These are phyloP conservation scores for Oryza nivara DNA, from an alignment of 176 grass and related monocot species.

Conservation along the genomic window DNA sequence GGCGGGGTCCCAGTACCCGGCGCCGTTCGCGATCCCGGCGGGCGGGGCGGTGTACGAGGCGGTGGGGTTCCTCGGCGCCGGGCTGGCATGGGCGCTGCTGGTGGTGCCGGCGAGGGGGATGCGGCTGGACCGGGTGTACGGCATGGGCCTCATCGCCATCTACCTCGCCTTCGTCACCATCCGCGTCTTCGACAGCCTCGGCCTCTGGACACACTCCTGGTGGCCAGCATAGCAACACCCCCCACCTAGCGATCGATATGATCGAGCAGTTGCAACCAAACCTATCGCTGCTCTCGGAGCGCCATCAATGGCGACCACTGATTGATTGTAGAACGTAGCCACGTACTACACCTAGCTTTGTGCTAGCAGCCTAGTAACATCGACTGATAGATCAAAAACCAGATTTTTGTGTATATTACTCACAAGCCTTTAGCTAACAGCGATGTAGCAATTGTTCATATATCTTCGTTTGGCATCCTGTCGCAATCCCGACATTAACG, in stretches of 20 bases:
- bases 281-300: not conserved
- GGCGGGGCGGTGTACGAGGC: slow-evolving; percentile 67
- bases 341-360: not conserved
- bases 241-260: not conserved
- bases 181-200: slow-evolving; percentile 55
- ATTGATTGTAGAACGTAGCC: not conserved
- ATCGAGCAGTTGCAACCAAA: not conserved
- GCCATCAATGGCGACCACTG: not conserved
- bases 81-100: slow-evolving; percentile 69
- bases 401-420: not conserved
- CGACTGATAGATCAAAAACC: not conserved
- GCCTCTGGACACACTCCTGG: slow-evolving; percentile 27
- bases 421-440: not conserved
- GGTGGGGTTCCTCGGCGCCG: slow-evolving; percentile 58
- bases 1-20: slow-evolving; percentile 52
- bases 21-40: slow-evolving; percentile 50
- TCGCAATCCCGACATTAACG: not conserved
- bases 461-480: not conserved
- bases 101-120: slow-evolving; percentile 74
- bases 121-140: slow-evolving; percentile 72
- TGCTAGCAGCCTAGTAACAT: not conserved
- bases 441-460: not conserved
- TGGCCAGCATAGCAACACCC: not conserved
- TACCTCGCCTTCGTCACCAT: slow-evolving; percentile 70
- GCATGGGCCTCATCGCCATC: slow-evolving; percentile 67